phyloP scores from a whole-genome alignment of 208 protist genomes.

The Trypanosoma brucei region DNA sequence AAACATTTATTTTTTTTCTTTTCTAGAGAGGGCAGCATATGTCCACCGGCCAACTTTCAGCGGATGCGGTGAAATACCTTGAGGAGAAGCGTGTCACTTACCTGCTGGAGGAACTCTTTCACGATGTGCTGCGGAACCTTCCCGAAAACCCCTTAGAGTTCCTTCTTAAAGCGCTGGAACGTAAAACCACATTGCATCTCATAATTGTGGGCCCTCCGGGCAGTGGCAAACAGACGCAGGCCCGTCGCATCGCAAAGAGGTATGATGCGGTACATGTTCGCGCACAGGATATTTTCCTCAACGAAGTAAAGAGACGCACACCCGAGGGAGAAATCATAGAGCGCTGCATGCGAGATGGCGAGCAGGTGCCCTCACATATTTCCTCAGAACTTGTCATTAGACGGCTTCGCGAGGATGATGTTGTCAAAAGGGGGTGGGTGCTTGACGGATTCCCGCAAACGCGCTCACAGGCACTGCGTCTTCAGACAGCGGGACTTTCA shows the following conservation, averaged over 20 bases:
- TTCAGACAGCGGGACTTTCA: conserved; percentile 64
- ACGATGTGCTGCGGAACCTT: conserved; percentile 60
- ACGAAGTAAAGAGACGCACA: conserved; percentile 32
- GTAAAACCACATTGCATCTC: conserved; percentile 40
- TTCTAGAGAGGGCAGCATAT: conserved; percentile 20
- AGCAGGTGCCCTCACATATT: conserved; percentile 72
- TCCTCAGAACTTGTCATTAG: conserved; percentile 68
- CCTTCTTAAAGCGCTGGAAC: conserved; percentile 42
- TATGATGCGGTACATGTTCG: conserved; percentile 81
- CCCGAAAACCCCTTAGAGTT: conserved; percentile 66
- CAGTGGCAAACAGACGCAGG: conserved; percentile 91
- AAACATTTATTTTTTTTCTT: too few relatives aligned
- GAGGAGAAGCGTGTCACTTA: conserved; percentile 58
- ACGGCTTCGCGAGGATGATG: conserved; percentile 33
- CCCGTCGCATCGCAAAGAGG: conserved; percentile 62
- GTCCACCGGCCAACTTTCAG: conserved; percentile 65
- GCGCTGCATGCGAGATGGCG: conserved; percentile 50
- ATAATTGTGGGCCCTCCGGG: conserved; percentile 82
- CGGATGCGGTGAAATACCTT: conserved; percentile 57
- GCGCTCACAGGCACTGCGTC: conserved; percentile 65
- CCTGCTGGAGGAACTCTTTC: conserved; percentile 75
- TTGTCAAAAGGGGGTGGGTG: conserved; percentile 58
- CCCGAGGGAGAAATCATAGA: conserved; percentile 47
- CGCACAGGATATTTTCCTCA: conserved; percentile 71
- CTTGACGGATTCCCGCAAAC: conserved; percentile 80